Evolutionary conservation across 306 rosid genomes (phyloP), one percentile per base, ranked within the genome.

Genomic region (Cicer pinnatifidum): DNA sequence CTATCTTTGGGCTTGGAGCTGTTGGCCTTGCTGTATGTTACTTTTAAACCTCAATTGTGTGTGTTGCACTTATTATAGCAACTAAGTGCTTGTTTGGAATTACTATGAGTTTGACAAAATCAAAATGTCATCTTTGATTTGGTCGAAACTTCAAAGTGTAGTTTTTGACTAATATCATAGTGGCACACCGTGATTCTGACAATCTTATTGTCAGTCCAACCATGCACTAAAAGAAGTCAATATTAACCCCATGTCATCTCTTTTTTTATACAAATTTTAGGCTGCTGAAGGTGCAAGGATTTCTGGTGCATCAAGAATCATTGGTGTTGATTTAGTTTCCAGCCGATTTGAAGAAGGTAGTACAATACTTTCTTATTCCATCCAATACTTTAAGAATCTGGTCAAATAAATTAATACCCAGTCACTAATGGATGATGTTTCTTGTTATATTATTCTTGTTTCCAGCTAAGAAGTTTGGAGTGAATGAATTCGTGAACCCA

Each of bases 241-340:
- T 44, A 44, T 44, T 35, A 38, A 35, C 16, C 1, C 7, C 28
- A 0, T 3, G 1, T 63, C 38, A 35, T 48, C 0, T 6, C 53
- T 71, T 38, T 39, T 28, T 28, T 23, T 2, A 23, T 66, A 5
- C 56, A 38, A 63, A 73, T 57, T 56, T 38, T 67, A 90, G 92
- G 97, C 92, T 67, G 90, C 90, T 44, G 97, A 92, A 89, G 98
- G 98, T 6, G 98, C 98, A 41, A 87, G 98, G 75, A 73, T 92
- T 16, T 69, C 90, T 8, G 96, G 95, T 57, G 98, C 97, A 68
- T 47, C 88, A 1, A 85, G 91, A 78, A 93, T 90, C 58, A 90
- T 93, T 65, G 98, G 97, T n/a, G 88, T 93, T 76, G 97, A 93
- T 84, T 66, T 93, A 66, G 84, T 87, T 79, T 51, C 91, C 6